Evolutionary conservation across 257 asterid species (phyloP).

Genomic region (Capsicum pubescens): DNA sequence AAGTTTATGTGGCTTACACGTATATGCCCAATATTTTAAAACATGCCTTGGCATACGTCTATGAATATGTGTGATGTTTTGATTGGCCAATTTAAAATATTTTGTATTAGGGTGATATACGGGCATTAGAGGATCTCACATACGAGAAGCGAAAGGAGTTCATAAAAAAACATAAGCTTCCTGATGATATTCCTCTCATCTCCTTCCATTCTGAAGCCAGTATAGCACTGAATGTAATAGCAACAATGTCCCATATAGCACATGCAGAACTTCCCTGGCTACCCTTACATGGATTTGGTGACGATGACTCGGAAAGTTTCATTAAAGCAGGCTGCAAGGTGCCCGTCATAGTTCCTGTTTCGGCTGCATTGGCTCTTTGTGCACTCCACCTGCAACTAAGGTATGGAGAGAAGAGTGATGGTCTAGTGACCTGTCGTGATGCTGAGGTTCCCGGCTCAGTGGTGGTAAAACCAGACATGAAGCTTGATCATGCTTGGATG

Average conservation of each 20-base stretch:
- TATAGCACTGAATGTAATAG: slow-evolving; percentile 62
- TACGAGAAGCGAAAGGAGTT: slow-evolving; percentile 83
- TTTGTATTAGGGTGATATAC: slow-evolving; percentile 75
- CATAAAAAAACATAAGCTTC: slow-evolving; percentile 67
- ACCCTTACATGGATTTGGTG: slow-evolving; percentile 45
- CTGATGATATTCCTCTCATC: slow-evolving; percentile 71
- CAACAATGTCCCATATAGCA: slow-evolving; percentile 85
- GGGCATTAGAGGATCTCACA: slow-evolving; percentile 85
- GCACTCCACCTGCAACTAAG: slow-evolving; percentile 81
- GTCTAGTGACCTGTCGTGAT: slow-evolving; percentile 88
- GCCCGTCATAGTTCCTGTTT: slow-evolving; percentile 82
- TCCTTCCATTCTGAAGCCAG: slow-evolving; percentile 88
- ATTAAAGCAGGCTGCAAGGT: slow-evolving; percentile 52
- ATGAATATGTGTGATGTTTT: background rate
- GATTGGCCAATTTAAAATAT: background rate
- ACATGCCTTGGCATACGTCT: background rate
- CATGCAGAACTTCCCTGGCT: slow-evolving; percentile 88
- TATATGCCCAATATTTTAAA: background rate
- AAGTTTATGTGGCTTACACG: background rate
- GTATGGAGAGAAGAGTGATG: slow-evolving; percentile 97
- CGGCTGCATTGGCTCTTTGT: slow-evolving; percentile 73
- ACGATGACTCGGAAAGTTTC: slow-evolving; percentile 47
- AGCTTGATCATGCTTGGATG: slow-evolving; percentile 96
- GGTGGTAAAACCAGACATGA: slow-evolving; percentile 69
- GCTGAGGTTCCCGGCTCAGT: slow-evolving; percentile 96